These are phyloP conservation scores for Hypoxylon sp. DNA, from an alignment of 2,329 filamentous ascomycete genomes.

Conservation along the genomic window DNA sequence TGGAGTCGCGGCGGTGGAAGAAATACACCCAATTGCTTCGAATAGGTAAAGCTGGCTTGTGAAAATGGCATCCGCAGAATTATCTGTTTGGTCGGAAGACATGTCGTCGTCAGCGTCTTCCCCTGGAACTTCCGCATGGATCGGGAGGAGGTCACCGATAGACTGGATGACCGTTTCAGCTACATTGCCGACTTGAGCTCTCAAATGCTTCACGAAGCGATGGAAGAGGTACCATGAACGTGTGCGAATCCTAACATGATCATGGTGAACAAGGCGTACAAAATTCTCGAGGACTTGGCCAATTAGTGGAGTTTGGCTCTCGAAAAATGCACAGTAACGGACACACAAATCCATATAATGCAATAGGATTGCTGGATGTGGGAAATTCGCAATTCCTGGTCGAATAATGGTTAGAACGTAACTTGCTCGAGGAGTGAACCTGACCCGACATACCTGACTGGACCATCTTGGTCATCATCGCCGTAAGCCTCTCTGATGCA, in stretches of 20 bases:
- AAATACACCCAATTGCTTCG: constrained; percentile 93
- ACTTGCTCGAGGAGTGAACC: constrained; percentile 1
- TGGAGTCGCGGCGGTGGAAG: constrained; percentile 82
- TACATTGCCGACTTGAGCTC: constrained; percentile 86
- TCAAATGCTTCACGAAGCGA: constrained; percentile 89
- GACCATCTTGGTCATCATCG: constrained; percentile 97
- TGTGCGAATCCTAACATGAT: constrained; percentile 86
- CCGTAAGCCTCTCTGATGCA: constrained; percentile 84
- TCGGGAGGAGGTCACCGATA: constrained; percentile 86
- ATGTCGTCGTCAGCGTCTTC: constrained; percentile 89
- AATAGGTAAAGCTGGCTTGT: constrained; percentile 93
- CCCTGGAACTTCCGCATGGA: constrained; percentile 88
- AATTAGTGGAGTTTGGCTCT: constrained; percentile 83
- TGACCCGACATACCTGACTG: constrained; percentile 78
- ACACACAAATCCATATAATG: constrained; percentile 99
- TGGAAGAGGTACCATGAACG: constrained; percentile 98
- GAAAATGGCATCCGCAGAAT: constrained; percentile 91
- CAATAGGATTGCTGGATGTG: constrained; percentile 90
- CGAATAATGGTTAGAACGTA: constrained; percentile 44
- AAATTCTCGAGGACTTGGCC: constrained; percentile 92
- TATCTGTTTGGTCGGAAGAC: constrained; percentile 92
- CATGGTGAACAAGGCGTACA: constrained; percentile 88
- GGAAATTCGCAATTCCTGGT: constrained; percentile 83
- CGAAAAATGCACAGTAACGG: constrained; percentile 92
- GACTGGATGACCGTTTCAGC: constrained; percentile 93